A percentile compares a stretch with the other conserved stretches of the same genome.
phyloP scores from a whole-genome alignment of 148 eudicot genomes.

The Pharnaceum exiguum region DNA sequence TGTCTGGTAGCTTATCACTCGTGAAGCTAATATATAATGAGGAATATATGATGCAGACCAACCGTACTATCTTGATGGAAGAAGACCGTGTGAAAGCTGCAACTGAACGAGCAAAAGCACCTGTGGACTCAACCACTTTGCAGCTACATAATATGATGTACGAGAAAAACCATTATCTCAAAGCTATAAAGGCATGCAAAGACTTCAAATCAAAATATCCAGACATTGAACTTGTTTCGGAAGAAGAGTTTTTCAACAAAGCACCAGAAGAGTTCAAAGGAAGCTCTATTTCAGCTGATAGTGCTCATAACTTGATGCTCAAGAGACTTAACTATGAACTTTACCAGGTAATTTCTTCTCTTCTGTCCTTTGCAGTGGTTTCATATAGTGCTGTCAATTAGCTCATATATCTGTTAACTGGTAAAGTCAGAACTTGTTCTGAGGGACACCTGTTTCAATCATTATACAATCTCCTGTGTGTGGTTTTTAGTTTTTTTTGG shows the following conservation, averaged over 20 bases:
- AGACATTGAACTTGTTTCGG: slow-evolving; percentile 85
- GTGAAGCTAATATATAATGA: slow-evolving; percentile 10
- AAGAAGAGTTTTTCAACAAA: slow-evolving; percentile 76
- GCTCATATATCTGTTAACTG: too few relatives aligned
- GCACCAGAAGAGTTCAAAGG: slow-evolving; percentile 81
- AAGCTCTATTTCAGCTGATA: slow-evolving; percentile 50
- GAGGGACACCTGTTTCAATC: too few relatives aligned
- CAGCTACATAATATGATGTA: slow-evolving; percentile 96
- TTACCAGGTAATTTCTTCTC: slow-evolving; percentile 46
- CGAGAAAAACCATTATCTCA: slow-evolving; percentile 90
- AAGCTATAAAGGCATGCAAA: slow-evolving; percentile 95
- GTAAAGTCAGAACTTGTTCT: too few relatives aligned
- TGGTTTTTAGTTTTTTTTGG: too few relatives aligned
- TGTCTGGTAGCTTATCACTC: background rate
- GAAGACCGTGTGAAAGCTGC: slow-evolving; percentile 87
- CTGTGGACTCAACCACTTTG: slow-evolving; percentile 88
- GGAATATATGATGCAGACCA: slow-evolving; percentile 51
- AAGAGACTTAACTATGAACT: slow-evolving; percentile 92
- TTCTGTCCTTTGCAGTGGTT: background rate
- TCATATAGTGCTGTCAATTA: too few relatives aligned
- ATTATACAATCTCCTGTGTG: too few relatives aligned
- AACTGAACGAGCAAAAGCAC: slow-evolving; percentile 84
- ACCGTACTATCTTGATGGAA: slow-evolving; percentile 79
- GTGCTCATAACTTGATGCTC: slow-evolving; percentile 78
- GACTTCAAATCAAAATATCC: slow-evolving; percentile 97